Base-by-base conservation (phyloP, 805 yeast genomes). In the Cyberlindnera subsufficiens region DNA sequence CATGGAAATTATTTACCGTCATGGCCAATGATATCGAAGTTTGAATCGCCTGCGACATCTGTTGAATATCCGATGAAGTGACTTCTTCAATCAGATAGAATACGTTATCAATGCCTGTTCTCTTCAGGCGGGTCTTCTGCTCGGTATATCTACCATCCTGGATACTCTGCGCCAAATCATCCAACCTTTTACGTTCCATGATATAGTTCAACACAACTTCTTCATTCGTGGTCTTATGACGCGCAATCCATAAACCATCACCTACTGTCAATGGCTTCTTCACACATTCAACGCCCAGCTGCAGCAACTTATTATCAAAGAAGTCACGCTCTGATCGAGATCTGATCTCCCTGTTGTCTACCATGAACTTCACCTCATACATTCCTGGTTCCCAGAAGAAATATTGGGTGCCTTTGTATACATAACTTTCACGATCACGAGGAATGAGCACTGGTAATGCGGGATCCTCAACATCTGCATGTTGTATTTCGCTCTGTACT, bases 221-320 rank as follows among this genome's bases (percentile, higher is more conserved):
- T 41, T 74, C 72, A 1, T 74, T 71, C 0, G 86, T 74, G 0
- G 46, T 52, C 40, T 67, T 74, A 54, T 88, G 75, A 43, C 74
- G 72, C 0, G 96, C 99, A 3, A 89, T 71, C 99, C 98, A 93
- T 9, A 84, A 49, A 1, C 83, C 82, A 65, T 93, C 99, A 6
- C 99, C 98, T 3, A 90, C 77, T 0, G 93, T 66, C 25, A 93
- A 67, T 1, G 86, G 67, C 38, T 76, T 61, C 1, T 73, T 75
- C 17, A 76, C 81, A 39, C 76, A 67, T 4, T 64, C 60, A 1
- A 84, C 67, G 0, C 80, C 81, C 9, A 67, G 56, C 16, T 67
- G 61, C 0, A 55, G 57, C 15, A 91, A 65, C 33, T 81, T 75
- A 2, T 67, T 70, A 2, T 69, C 63, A 55, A 93, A 89, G 59